Conservation (phyloP, 805 yeast genomes). For the Kregervanrija delftensis region DNA sequence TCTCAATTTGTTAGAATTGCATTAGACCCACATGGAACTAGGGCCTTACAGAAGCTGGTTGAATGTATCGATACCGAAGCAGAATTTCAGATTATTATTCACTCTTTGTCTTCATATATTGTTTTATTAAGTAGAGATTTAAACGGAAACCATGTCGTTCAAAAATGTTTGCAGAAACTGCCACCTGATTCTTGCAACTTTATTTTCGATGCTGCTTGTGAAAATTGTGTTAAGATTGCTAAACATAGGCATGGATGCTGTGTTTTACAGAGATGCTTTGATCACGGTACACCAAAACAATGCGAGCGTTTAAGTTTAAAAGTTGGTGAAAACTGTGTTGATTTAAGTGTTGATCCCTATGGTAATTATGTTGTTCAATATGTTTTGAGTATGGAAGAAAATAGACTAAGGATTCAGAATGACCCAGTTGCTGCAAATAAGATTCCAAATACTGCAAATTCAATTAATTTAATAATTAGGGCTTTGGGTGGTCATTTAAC, state of each 20-base stretch:
- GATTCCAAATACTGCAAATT: conserved; percentile 24
- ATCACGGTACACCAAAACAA: conserved; percentile 73
- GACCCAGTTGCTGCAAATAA: conserved; percentile 17
- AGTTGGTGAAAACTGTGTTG: conserved; percentile 62
- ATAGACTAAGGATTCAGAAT: conserved; percentile 24
- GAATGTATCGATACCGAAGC: conserved; percentile 70
- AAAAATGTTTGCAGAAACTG: conserved; percentile 78
- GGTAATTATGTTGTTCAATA: conserved; percentile 97
- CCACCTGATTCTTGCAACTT: conserved; percentile 70
- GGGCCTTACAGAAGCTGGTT: conserved; percentile 88
- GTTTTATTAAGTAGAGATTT: conserved; percentile 79
- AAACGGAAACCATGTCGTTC: conserved; percentile 96
- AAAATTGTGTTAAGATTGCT: conserved; percentile 71
- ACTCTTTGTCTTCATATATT: conserved; percentile 47
- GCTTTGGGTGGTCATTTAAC: conserved; percentile 26
- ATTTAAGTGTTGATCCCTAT: conserved; percentile 81
- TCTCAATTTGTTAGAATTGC: conserved; percentile 75
- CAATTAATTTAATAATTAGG: conserved; percentile 22
- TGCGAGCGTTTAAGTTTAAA: conserved; percentile 57
- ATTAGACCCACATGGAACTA: conserved; percentile 89
- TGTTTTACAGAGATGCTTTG: conserved; percentile 90
- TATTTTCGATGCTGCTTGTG: conserved; percentile 78
- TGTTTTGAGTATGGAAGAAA: conserved; percentile 45
- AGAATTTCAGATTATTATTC: conserved; percentile 51
- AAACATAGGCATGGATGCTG: conserved; percentile 98